Evolutionary conservation across 108 stramenopile genomes (phyloP).

Genomic region (Cyclotella atomus): DNA sequence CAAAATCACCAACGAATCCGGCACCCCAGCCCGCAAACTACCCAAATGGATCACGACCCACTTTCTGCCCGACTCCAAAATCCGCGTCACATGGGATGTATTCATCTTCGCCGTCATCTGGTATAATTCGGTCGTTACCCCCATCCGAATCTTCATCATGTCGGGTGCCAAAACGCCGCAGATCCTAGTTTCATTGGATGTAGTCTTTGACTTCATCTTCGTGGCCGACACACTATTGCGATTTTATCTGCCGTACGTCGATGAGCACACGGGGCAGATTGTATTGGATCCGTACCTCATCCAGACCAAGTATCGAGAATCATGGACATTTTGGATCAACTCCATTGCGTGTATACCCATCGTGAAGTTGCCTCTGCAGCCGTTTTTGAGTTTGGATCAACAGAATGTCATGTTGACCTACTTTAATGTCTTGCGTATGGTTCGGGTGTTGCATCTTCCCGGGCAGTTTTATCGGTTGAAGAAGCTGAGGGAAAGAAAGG

Average conservation of each 20-base stretch:
- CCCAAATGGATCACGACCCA: slow-evolving; percentile 1
- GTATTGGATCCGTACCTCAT: slow-evolving; percentile 38
- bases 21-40: background rate
- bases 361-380: slow-evolving; percentile 28
- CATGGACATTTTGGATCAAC: slow-evolving; percentile 44
- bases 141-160: slow-evolving; percentile 50
- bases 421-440: slow-evolving; percentile 49
- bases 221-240: slow-evolving; percentile 45
- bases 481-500: slow-evolving; percentile 23
- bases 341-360: slow-evolving; percentile 48
- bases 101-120: slow-evolving; percentile 56
- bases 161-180: slow-evolving; percentile 32
- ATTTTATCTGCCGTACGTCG: slow-evolving; percentile 46
- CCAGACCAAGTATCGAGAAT: slow-evolving; percentile 22
- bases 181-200: slow-evolving; percentile 18
- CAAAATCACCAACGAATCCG: background rate
- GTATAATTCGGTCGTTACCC: slow-evolving; percentile 54
- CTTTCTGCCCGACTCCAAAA: slow-evolving; percentile 40
- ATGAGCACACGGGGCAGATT: slow-evolving; percentile 44
- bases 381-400: slow-evolving; percentile 14
- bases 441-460: slow-evolving; percentile 45
- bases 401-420: slow-evolving; percentile 10
- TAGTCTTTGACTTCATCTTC: slow-evolving; percentile 52
- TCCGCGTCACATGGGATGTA: slow-evolving; percentile 46
- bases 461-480: slow-evolving; percentile 51